These are phyloP conservation scores for Terfezia boudieri DNA, from an alignment of 495 filamentous ascomycete species.

Conservation along the genomic window DNA sequence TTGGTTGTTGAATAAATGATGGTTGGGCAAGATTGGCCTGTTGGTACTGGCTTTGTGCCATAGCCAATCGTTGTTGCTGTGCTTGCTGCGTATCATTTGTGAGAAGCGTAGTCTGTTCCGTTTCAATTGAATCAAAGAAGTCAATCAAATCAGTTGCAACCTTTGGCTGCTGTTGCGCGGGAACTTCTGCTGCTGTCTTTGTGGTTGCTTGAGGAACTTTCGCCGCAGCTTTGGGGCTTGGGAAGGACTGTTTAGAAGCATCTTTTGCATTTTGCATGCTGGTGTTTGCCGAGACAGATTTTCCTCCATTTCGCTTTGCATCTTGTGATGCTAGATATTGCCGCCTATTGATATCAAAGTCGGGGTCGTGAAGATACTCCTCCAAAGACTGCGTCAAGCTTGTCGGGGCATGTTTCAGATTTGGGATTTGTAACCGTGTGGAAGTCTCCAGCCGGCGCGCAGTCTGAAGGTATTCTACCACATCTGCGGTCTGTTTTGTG, in stretches of 20 bases:
- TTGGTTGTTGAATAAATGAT: slow-evolving; percentile 6
- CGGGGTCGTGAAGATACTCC: slow-evolving; percentile 85
- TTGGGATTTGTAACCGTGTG: slow-evolving; percentile 83
- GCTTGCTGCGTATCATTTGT: slow-evolving; percentile 20
- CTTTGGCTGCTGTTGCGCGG: slow-evolving; percentile 10
- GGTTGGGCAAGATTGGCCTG: slow-evolving; percentile 23
- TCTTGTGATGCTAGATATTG: slow-evolving; percentile 77
- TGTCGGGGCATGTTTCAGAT: slow-evolving; percentile 89
- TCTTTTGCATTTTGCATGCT: background rate
- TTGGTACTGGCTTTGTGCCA: slow-evolving; percentile 21
- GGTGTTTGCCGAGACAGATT: slow-evolving; percentile 8
- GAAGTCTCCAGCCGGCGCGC: slow-evolving; percentile 77
- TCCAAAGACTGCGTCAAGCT: slow-evolving; percentile 74
- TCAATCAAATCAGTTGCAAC: slow-evolving; percentile 63
- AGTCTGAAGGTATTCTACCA: slow-evolving; percentile 71
- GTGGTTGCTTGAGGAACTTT: slow-evolving; percentile 8
- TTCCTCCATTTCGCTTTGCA: slow-evolving; percentile 43
- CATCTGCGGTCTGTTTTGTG: slow-evolving; percentile 72
- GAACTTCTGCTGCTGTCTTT: slow-evolving; percentile 12
- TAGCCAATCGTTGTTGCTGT: slow-evolving; percentile 21
- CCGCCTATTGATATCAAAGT: slow-evolving; percentile 82
- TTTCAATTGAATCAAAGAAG: slow-evolving; percentile 94
- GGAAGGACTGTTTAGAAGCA: slow-evolving; percentile 5
- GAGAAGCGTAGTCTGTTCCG: slow-evolving; percentile 60
- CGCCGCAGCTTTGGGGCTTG: slow-evolving; percentile 11